Evolutionary conservation across 768 basidiomycete species (phyloP).

Genomic region (Rhodotorula taiwanensis): DNA sequence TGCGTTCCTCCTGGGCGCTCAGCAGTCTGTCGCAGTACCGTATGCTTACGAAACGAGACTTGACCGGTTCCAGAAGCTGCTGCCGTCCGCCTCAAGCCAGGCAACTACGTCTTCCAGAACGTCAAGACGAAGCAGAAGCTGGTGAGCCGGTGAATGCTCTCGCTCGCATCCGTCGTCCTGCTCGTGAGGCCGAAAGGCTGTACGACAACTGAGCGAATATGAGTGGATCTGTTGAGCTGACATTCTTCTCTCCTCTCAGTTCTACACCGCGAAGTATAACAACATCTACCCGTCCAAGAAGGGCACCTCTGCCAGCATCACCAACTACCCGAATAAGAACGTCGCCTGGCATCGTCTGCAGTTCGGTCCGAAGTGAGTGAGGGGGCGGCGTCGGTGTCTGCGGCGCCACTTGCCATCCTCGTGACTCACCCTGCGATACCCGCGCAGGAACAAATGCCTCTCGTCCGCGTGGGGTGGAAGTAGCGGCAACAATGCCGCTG

Average conservation of each 20-base stretch:
- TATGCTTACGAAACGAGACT: too few species aligned
- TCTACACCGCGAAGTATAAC: constrained; percentile 14
- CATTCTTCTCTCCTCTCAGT: not conserved
- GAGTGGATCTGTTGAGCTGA: too few species aligned
- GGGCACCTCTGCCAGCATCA: not conserved
- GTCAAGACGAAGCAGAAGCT: constrained; percentile 23
- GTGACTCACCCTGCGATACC: not conserved
- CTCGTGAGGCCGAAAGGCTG: too few species aligned
- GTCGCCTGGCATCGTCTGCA: constrained; percentile 16
- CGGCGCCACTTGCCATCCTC: not conserved
- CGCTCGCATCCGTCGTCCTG: too few species aligned
- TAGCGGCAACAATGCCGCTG: constrained; percentile 15
- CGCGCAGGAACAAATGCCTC: constrained; percentile 28
- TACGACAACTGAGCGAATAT: too few species aligned
- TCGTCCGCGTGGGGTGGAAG: constrained; percentile 14
- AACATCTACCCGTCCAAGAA: constrained; percentile 27
- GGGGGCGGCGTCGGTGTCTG: too few species aligned
- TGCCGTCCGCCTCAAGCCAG: constrained; percentile 22
- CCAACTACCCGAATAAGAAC: not conserved
- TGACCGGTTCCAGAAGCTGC: constrained; percentile 24
- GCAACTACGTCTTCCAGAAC: constrained; percentile 24
- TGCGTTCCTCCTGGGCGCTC: too few species aligned
- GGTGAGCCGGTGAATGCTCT: not conserved
- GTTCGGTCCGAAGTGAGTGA: not conserved
- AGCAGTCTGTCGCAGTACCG: too few species aligned